Conservation (phyloP, 2,329 filamentous ascomycete genomes). For the Colletotrichum sp. region DNA sequence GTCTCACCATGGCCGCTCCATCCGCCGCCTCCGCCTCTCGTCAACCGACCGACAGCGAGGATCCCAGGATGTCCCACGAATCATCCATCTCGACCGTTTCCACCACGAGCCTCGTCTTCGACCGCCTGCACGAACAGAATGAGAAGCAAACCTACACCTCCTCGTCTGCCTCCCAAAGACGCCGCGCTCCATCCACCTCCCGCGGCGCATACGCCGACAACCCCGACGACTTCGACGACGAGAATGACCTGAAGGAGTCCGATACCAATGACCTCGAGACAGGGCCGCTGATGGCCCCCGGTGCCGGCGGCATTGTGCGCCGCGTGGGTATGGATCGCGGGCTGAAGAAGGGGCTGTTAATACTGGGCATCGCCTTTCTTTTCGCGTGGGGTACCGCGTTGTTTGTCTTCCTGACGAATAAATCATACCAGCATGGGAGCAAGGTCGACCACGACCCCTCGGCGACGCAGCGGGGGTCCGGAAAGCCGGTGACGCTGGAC, state of each 20-base stretch:
- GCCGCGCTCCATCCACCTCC: constrained; percentile 2
- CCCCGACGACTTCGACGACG: constrained; percentile 44
- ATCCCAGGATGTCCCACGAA: constrained; percentile 50
- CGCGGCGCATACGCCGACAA: constrained; percentile 36
- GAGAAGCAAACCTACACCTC: constrained; percentile 34
- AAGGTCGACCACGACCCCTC: constrained; percentile 70
- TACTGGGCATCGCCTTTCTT: constrained; percentile 64
- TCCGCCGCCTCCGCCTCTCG: not conserved
- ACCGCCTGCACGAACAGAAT: constrained; percentile 69
- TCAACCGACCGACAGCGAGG: not conserved
- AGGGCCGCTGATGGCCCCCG: constrained; percentile 54
- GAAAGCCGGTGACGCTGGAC: constrained; percentile 76
- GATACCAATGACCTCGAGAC: constrained; percentile 54
- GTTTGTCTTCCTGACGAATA: constrained; percentile 68
- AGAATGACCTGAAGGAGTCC: constrained; percentile 43
- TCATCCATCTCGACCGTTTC: constrained; percentile 76
- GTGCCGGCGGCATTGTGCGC: constrained; percentile 38
- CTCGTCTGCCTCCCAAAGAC: constrained; percentile 23
- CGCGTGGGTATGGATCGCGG: constrained; percentile 68
- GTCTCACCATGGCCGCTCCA: constrained; percentile 6
- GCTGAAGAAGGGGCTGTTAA: constrained; percentile 66
- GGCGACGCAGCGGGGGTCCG: constrained; percentile 67
- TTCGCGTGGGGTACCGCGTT: constrained; percentile 74
- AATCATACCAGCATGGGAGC: constrained; percentile 70
- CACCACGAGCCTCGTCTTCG: constrained; percentile 82